Evolutionary conservation across 225 moss, liverwort and hornwort genomes (phyloP).

Genomic region (Antitrichia curtipendula): DNA sequence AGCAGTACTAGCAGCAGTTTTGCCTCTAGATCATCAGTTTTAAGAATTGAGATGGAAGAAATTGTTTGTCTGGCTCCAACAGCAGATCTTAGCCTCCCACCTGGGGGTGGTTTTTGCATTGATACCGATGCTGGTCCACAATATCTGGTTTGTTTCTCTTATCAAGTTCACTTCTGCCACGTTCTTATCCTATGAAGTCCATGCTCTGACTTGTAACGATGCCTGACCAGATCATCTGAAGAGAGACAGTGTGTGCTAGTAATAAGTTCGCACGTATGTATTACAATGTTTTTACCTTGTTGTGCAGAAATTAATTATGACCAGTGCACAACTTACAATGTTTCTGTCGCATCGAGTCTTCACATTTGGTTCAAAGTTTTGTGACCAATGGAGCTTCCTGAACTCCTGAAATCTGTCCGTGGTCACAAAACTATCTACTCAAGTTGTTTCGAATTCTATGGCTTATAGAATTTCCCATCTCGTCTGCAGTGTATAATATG

Average conservation of each 20-base stretch:
- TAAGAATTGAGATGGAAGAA: conserved; percentile 92
- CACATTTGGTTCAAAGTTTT: not conserved
- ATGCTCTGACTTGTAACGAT: not conserved
- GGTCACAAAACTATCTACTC: not conserved
- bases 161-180: not conserved
- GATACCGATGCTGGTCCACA: conserved; percentile 67
- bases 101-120: conserved; percentile 86
- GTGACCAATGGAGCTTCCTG: not conserved
- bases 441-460: not conserved
- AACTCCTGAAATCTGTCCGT: not conserved
- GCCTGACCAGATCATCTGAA: not conserved
- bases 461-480: not conserved
- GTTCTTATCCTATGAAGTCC: not conserved
- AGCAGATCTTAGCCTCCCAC: conserved; percentile 89
- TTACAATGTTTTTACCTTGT: not conserved
- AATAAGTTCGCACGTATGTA: not conserved
- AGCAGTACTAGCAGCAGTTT: conserved; percentile 23
- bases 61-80: conserved; percentile 63
- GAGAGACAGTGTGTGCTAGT: not conserved
- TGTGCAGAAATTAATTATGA: not conserved
- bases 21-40: conserved; percentile 32
- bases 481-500: not conserved
- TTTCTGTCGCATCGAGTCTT: not conserved
- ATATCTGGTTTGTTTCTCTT: conserved; percentile 49
- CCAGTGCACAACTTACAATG: not conserved